Percentiles rank a stretch among this genome's conserved stretches.
Evolutionary conservation across 192 early-diverging fungal genomes (phyloP).

Genomic region (Spizellomyces sp.): DNA sequence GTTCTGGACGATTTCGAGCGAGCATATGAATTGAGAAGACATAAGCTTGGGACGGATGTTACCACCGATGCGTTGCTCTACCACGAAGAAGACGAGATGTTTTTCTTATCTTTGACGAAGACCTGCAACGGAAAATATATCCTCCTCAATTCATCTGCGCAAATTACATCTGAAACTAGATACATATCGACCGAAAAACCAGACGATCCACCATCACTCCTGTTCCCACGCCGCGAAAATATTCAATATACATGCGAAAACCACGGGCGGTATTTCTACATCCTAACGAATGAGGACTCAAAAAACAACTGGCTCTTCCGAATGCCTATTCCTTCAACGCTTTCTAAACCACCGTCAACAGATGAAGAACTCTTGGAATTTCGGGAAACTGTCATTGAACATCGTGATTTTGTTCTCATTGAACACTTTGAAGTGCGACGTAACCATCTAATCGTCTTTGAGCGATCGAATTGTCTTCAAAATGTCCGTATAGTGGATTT

Average conservation of each 20-base stretch:
- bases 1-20: constrained; percentile 54
- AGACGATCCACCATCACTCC: constrained; percentile 25
- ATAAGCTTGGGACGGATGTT: constrained; percentile 45
- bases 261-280: constrained; percentile 54
- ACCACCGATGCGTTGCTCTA: constrained; percentile 46
- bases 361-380: constrained; percentile 8
- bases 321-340: constrained; percentile 42
- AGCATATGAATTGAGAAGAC: constrained; percentile 54
- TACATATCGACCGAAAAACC: constrained; percentile 44
- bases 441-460: constrained; percentile 58
- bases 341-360: constrained; percentile 1
- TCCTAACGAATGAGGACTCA: constrained; percentile 58
- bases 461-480: constrained; percentile 63
- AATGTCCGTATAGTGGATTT: constrained; percentile 62
- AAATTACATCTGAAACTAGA: constrained; percentile 58
- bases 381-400: constrained; percentile 59
- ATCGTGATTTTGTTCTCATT: constrained; percentile 61
- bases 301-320: constrained; percentile 67
- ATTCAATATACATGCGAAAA: constrained; percentile 52
- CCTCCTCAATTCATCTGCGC: constrained; percentile 53
- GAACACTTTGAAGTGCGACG: constrained; percentile 59
- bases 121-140: constrained; percentile 54
- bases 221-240: constrained; percentile 54
- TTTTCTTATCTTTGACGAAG: constrained; percentile 58
- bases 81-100: constrained; percentile 66